Base-by-base conservation (phyloP, 768 basidiomycete genomes). In the Phylloporus arenicola region DNA sequence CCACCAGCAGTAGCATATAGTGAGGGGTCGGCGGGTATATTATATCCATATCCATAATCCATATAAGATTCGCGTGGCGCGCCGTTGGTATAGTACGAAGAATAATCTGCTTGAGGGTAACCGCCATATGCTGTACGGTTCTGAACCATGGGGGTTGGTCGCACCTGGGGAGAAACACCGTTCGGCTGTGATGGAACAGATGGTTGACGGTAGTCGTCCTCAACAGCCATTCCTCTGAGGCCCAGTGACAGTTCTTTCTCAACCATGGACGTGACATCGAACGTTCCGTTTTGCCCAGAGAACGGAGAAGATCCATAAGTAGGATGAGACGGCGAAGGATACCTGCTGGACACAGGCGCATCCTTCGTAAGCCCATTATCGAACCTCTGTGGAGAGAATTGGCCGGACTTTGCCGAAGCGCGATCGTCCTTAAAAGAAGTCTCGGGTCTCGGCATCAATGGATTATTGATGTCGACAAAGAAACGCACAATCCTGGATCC, bases 1-100 rank as follows among this genome's bases (percentile, higher is more conserved):
- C 73, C 75, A 33, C 74, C 70, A 41, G 75, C 74, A 24, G 71
- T 65, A 17, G 48, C 22, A 68, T 82, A 85, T 52, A 79, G 52
- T 38, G 78, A 69, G 10, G 75, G 73, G 50, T 83, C 82, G 29
- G 75, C 55, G 11, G 71, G 67, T 46, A 64, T 68, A 51, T 75
- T 77, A 63, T 82, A 84, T 49, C 73, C 75, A 62, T 83, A 82
- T 37, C 74, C 70, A 67, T 78, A 83, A 47, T 83, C 82, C 52
- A 70, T 63, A 56, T 77, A 80, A 38, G 69, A 65, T 55, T 82
- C 79, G 52, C 75, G 75, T 52, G 68, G 68, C 35, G 78, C 69
- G 29, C 75, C 73, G 37, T 73, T 75, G 42, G 71, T 64, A 67
- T 83, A 84, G 62, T 84, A 86, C 9, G 74, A 70, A 22, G 77